Base-by-base conservation (phyloP, 441 rosid genomes). In the Hura crepitans region DNA sequence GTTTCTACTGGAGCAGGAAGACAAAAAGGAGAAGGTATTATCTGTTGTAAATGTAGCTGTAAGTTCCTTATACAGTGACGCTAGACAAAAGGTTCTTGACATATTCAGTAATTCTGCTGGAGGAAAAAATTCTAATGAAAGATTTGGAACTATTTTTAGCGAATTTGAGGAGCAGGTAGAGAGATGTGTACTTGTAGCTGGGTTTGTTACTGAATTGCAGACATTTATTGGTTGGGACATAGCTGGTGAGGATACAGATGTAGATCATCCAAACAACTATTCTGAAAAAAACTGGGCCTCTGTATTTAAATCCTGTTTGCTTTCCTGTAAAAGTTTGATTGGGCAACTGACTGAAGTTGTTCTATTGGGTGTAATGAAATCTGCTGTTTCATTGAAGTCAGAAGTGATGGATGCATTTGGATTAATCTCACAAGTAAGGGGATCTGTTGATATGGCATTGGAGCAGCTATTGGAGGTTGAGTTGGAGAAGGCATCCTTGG, bases 351-450 rank as follows among this genome's bases (percentile, higher is more conserved):
- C 84, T 71, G 96, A 92, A 76, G 84, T 58, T 75, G 91, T 85
- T 84, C 80, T 89, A 39, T 85, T 88, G 58, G 91, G 85, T 76
- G 80, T 90, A 43, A 78, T 90, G 81, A 90, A 85, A 84, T 84
- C 88, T 77, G 82, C 89, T 78, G 80, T 92, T 80, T 83, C 93
- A 72, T 74, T 78, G 77, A 92, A 85, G 74, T 85, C 97, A 74
- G 98, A 87, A 76, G 84, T 89, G 67, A 86, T 87, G 93, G 97
- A 95, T 81, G 91, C 92, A 80, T 92, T 90, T 76, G 97, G 96
- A 73, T 82, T 86, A 33, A 83, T 89, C 75, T 87, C 99, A 72
- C 99, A 92, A 67, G 83, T 89, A 61, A 86, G 92, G 75, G 92
- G 93, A 47, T 85, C 99, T 72, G 80, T 87, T 74, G 97, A 95